phyloP scores from a whole-genome alignment of 1,284 basidiomycete genomes.

The Polyporus tsugae region DNA sequence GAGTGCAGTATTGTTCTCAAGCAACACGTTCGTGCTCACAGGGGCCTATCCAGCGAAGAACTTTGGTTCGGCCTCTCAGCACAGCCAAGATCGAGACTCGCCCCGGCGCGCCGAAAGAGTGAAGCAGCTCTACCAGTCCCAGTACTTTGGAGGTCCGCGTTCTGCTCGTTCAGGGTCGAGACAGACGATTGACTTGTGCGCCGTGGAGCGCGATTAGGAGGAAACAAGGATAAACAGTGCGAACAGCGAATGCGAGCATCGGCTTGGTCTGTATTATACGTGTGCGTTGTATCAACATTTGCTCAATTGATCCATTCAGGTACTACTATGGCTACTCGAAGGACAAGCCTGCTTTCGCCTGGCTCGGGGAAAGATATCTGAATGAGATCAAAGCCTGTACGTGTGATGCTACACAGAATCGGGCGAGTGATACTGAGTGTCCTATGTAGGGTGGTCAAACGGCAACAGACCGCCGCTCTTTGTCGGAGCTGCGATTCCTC shows the following conservation, averaged over 20 bases:
- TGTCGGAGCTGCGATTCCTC: slow-evolving; percentile 23
- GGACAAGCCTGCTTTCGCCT: slow-evolving; percentile 31
- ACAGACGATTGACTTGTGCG: slow-evolving; percentile 22
- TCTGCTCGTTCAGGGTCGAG: slow-evolving; percentile 9
- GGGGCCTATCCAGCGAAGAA: background rate
- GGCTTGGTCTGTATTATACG: slow-evolving; percentile 30
- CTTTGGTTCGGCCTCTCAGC: background rate
- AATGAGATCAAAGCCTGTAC: slow-evolving; percentile 36
- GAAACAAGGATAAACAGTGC: slow-evolving; percentile 10
- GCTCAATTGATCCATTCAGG: slow-evolving; percentile 18
- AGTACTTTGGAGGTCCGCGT: slow-evolving; percentile 35
- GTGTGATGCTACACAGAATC: background rate
- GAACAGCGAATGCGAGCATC: slow-evolving; percentile 33
- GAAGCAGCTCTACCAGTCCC: slow-evolving; percentile 23
- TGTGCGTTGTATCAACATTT: background rate
- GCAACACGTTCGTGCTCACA: background rate
- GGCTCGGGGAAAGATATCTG: slow-evolving; percentile 35
- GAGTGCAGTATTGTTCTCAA: background rate
- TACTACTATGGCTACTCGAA: slow-evolving; percentile 34
- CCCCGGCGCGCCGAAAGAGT: slow-evolving; percentile 23
- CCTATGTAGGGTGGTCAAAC: slow-evolving; percentile 26
- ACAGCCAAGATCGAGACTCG: slow-evolving; percentile 7
- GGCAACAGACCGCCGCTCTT: slow-evolving; percentile 29
- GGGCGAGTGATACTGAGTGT: background rate
- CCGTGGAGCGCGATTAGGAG: slow-evolving; percentile 20